A percentile compares a stretch with the other conserved stretches of the same genome.
phyloP scores from a whole-genome alignment of 495 filamentous ascomycete species.

The Aspergillus sclerotiicarbonarius region DNA sequence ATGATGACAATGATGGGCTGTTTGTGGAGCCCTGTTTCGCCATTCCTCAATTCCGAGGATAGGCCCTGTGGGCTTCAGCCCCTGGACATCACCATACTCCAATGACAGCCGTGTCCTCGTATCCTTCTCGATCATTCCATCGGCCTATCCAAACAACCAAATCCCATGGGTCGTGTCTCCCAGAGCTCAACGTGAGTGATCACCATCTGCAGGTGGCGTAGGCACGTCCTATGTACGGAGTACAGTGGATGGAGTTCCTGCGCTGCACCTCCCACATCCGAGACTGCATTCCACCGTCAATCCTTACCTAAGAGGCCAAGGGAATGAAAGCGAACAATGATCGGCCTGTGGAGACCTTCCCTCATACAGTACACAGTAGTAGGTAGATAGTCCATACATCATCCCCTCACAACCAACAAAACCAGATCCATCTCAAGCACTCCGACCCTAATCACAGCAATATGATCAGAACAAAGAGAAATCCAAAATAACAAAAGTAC shows the following conservation, averaged over 20 bases:
- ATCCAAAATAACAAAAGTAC: not conserved
- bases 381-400: not conserved
- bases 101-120: not conserved
- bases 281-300: not conserved
- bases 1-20: slow-evolving; percentile 5
- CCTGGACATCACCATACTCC: not conserved
- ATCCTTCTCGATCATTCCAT: not conserved
- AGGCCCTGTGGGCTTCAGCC: not conserved
- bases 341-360: not conserved
- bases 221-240: not conserved
- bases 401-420: too few relatives aligned
- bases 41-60: not conserved
- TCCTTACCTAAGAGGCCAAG: slow-evolving; percentile 1
- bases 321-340: not conserved
- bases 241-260: not conserved
- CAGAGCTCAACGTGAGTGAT: not conserved
- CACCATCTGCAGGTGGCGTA: not conserved
- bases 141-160: not conserved
- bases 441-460: too few relatives aligned
- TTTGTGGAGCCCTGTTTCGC: not conserved
- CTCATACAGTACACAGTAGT: not conserved
- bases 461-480: not conserved
- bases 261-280: not conserved
- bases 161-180: not conserved
- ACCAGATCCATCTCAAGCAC: too few relatives aligned